Evolutionary conservation across 805 yeast species (phyloP).

Genomic region (Teunomyces kruisii): DNA sequence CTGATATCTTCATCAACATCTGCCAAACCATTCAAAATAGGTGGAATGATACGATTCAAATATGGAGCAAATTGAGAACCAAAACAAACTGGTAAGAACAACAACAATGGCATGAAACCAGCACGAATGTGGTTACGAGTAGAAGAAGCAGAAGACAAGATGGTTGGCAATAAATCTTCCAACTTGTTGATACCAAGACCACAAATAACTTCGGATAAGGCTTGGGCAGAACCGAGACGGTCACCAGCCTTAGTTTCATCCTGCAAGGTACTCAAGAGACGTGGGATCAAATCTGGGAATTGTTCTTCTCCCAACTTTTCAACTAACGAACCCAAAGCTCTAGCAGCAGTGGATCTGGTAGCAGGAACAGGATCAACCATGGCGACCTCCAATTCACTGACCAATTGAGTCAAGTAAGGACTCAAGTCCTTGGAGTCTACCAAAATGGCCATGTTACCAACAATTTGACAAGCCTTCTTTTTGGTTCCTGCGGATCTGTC

Average conservation of each 20-base stretch:
- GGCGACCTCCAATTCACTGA: slow-evolving; percentile 82
- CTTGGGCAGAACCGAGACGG: slow-evolving; percentile 96
- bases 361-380: slow-evolving; percentile 99
- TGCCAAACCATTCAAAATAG: slow-evolving; percentile 87
- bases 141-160: slow-evolving; percentile 68
- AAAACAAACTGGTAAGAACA: slow-evolving; percentile 92
- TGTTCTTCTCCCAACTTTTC: slow-evolving; percentile 95
- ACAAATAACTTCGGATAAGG: slow-evolving; percentile 86
- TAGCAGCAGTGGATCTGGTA: slow-evolving; percentile 95
- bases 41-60: slow-evolving; percentile 81
- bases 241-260: slow-evolving; percentile 85
- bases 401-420: slow-evolving; percentile 78
- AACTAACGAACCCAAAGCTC: slow-evolving; percentile 94
- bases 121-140: slow-evolving; percentile 76
- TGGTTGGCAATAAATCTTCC: slow-evolving; percentile 83
- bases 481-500: slow-evolving; percentile 93
- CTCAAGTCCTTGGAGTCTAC: slow-evolving; percentile 84
- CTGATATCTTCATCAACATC: slow-evolving; percentile 84
- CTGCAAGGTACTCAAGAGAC: slow-evolving; percentile 69
- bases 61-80: slow-evolving; percentile 91
- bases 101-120: slow-evolving; percentile 85
- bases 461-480: slow-evolving; percentile 94
- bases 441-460: slow-evolving; percentile 96
- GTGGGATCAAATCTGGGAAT: slow-evolving; percentile 88
- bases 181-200: slow-evolving; percentile 87